Base-by-base conservation (phyloP, 331 rosid species). In the Malus hybrid region DNA sequence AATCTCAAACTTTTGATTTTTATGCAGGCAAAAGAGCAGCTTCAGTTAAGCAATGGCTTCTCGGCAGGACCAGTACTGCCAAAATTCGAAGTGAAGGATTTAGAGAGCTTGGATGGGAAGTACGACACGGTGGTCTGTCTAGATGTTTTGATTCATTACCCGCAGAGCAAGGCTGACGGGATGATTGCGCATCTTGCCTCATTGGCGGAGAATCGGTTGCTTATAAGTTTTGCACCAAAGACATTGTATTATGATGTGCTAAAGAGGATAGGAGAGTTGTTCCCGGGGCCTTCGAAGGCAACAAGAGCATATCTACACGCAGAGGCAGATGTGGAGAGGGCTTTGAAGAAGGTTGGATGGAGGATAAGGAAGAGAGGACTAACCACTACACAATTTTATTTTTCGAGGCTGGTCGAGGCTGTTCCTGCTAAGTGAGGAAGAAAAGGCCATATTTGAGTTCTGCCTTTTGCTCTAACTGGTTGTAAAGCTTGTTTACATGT, bases 281-380 rank as follows among this genome's bases (percentile, higher is more conserved):
- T 94, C 83, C 99, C 99, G 0, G 99, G 99, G 48, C 97, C 99
- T 77, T 94, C 97, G 2, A 94, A 92, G 88, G 99, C 97, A 32
- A 94, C 97, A 1, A 87, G 86, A 81, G 99, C 99, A n/a, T 94
- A 94, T 80, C 95, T 93, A 65, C 98, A 93, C 65, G 77, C 97
- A 0, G 95, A 90, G 87, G 96, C 84, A 0, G 98, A 93, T 36
- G 87, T 93, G 32, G 98, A 93, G 83, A 84, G 82, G 65, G 98
- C 98, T 11, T 77, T 93, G 81, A 76, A 31, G 8, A 79, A 75
- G 74, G 91, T 79, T 33, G 89, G 91, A 50, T 90, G 98, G 95
- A 90, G 68, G 36, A 89, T 90, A 68, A 89, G 83, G 73, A 88
- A 85, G 88, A 87, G 71, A 79, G 98, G 98, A 78, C 82, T 87